Evolutionary conservation across 495 filamentous ascomycete species (phyloP).

Genomic region (Penicillium fimorum): DNA sequence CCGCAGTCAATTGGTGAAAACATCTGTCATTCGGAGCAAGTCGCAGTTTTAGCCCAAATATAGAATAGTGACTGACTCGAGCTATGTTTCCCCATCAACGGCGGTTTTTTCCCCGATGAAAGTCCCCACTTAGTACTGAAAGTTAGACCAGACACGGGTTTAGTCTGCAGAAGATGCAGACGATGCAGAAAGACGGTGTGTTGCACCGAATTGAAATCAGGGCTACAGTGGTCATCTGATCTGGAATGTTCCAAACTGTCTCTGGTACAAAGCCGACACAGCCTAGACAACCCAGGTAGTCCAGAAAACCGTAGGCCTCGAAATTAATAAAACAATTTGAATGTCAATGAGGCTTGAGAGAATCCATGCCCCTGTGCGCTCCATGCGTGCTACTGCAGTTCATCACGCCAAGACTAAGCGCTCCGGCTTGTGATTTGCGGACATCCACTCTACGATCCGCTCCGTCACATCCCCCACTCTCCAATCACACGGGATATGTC

Average conservation of each 20-base stretch:
- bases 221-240: constrained; percentile 22
- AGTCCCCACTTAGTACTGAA: constrained; percentile 14
- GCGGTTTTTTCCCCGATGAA: neutral
- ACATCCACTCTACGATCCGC: constrained; percentile 21
- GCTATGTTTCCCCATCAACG: constrained; percentile 1
- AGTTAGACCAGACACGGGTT: neutral
- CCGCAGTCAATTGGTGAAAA: constrained; percentile 12
- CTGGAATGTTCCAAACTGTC: constrained; percentile 16
- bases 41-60: constrained; percentile 23
- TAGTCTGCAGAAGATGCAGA: neutral
- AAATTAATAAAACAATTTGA: constrained; percentile 9
- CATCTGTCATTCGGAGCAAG: constrained; percentile 4
- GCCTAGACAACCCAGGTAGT: constrained; percentile 1
- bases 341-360: constrained; percentile 18
- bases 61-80: constrained; percentile 6
- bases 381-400: constrained; percentile 24
- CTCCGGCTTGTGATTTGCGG: constrained; percentile 22
- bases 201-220: constrained; percentile 10
- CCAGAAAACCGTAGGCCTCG: neutral
- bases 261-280: constrained; percentile 7
- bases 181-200: neutral
- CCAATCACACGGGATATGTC: constrained; percentile 25
- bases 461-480: constrained; percentile 22
- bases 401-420: constrained; percentile 26
- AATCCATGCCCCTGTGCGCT: constrained; percentile 16